Base-by-base conservation (phyloP, 2,329 filamentous ascomycete species). In the Alternaria infectoria region DNA sequence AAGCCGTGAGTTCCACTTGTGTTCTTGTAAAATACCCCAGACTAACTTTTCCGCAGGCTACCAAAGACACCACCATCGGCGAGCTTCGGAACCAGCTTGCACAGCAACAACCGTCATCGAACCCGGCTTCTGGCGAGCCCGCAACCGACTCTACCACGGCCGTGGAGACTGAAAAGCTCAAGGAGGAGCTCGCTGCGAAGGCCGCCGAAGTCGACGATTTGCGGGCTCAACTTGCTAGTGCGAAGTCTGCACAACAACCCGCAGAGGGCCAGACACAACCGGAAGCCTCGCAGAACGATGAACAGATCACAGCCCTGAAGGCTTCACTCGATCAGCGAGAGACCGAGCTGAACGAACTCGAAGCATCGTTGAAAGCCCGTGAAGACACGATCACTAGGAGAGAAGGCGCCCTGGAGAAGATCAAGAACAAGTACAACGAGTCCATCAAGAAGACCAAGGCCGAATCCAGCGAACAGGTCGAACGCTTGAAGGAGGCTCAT, bases 371-470 rank as follows among this genome's bases (percentile, higher is more conserved):
- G 60, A 82, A 86, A 61, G 63, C 64, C 26, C 69, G 69, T 13
- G 65, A 70, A 45, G 60, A 62, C 3, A 58, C 65, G 15, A 68
- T 73, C 23, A 47, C 65, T n/a, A 64, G 60, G 17, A 65, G 66
- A 19, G 68, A 75, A 30, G 64, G 80, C n/a, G 70, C 71, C 57
- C 65, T 65, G 19, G 67, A 67, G 10, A 62, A 62, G 10, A 47
- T 74, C 11, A 77, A 83, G 1, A 85, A 86, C 57, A 87, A 89
- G 64, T 82, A 91, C 15, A 91, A 94, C 73, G 86, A 88, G 28
- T 88, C 86, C 11, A 84, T 92, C 62, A 91, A 91, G 71, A 83
- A 86, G 56, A 65, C 70, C 55, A 65, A 64, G 10, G 65, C 65
- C n/a, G 67, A 70, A 32, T 64, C 64, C 3, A 65, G 70, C 21